Conservation (phyloP, 371 early-diverging fungal genomes). For the Thermomucor indicae-seudaticae region DNA sequence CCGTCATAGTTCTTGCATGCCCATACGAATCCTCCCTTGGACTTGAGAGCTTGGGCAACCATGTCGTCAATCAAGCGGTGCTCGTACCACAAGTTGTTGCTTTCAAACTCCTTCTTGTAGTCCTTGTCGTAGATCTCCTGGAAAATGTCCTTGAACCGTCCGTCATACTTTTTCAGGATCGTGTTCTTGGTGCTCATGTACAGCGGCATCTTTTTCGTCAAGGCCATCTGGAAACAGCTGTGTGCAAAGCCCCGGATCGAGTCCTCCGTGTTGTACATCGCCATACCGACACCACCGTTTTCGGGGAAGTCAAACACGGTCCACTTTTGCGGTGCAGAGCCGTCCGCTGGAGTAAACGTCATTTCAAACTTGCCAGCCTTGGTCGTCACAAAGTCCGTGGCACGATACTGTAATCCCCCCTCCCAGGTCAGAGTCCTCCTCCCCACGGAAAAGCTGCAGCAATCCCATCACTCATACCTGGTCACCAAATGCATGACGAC, state of each 20-base stretch:
- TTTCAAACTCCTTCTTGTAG: conserved; percentile 63
- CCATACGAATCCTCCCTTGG: conserved; percentile 89
- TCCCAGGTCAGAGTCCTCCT: background rate
- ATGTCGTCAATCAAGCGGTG: conserved; percentile 95
- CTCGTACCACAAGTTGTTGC: conserved; percentile 83
- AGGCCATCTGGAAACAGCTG: conserved; percentile 88
- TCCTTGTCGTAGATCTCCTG: conserved; percentile 73
- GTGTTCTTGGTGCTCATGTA: conserved; percentile 95
- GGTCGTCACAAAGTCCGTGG: conserved; percentile 83
- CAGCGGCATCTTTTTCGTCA: conserved; percentile 81
- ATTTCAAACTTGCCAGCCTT: conserved; percentile 85
- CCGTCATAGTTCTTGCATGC: conserved; percentile 94
- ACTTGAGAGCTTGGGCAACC: conserved; percentile 94
- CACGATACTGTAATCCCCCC: conserved; percentile 58
- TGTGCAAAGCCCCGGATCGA: conserved; percentile 90
- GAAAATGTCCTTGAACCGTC: conserved; percentile 96
- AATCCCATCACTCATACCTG: conserved; percentile 42
- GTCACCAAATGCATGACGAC: conserved; percentile 95
- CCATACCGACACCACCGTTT: conserved; percentile 85
- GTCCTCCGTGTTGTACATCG: conserved; percentile 89
- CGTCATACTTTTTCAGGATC: conserved; percentile 92
- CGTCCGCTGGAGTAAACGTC: conserved; percentile 81
- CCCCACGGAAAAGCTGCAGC: background rate
- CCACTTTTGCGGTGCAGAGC: conserved; percentile 52
- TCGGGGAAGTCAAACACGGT: conserved; percentile 69